Base-by-base conservation (phyloP, 352 stramenopile genomes). In the Thalassiosira mediterranea region DNA sequence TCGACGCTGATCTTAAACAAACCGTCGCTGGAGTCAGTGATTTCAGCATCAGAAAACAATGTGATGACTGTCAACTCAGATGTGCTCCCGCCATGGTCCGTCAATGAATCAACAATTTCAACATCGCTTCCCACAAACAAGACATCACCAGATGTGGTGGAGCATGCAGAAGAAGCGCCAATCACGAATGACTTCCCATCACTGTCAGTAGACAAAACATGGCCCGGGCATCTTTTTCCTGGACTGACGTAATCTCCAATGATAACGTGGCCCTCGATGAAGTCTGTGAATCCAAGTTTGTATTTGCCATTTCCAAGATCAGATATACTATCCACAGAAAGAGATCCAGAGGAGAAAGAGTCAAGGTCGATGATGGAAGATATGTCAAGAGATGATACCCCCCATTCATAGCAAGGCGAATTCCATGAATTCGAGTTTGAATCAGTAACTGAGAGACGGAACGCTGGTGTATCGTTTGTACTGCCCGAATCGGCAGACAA, bases 401-500 rank as follows among this genome's bases (percentile, higher is more conserved):
- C 79, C 79, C 73, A 84, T 49, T 38, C 40, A 71, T 75, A 81
- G 44, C 79, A 87, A 47, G 73, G 79, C 49, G 79, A 79, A 37
- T 56, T 57, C 65, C 70, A 83, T 28, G 59, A 76, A 31, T 79
- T 81, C 3, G 42, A 32, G 66, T 76, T 58, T 7, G 56, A 64
- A 52, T 82, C 69, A 61, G 49, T 49, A 61, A 87, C 73, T 2
- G 64, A 58, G 23, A 84, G 59, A 11, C 61, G 38, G 61, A 84
- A 79, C 37, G 69, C 63, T 38, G 79, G 74, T 23, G 52, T 69
- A 56, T 63, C 46, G 60, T 25, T 72, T 11, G 73, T 83, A 44
- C 28, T 58, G 11, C 94, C 94, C 38, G 83, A 90, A 51, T 97
- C 92, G 1, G 93, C 95, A 40, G 94, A 88, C 0, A 97, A 72